A percentile compares a stretch with the other conserved stretches of the same genome.
phyloP scores from a whole-genome alignment of 805 yeast genomes.

The Tetrapisispora taiwanensis region DNA sequence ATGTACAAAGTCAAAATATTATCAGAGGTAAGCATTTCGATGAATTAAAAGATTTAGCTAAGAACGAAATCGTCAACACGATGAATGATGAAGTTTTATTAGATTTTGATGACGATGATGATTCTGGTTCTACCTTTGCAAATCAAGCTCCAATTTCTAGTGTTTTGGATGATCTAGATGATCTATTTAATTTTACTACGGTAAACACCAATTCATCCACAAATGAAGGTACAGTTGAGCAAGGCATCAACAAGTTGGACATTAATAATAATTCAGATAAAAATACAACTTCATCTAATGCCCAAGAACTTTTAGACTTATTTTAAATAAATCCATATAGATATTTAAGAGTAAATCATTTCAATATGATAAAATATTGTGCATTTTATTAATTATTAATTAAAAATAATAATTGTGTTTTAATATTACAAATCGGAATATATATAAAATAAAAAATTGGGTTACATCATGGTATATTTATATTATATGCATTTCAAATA shows the following conservation, averaged over 20 bases:
- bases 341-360: slow-evolving; percentile 1
- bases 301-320: slow-evolving; percentile 24
- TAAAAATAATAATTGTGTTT: no score
- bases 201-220: slow-evolving; percentile 4
- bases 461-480: no score
- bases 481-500: neutral
- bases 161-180: slow-evolving; percentile 66
- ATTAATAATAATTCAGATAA: neutral
- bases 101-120: slow-evolving; percentile 69
- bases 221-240: neutral
- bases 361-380: neutral
- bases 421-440: neutral
- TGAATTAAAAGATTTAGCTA: slow-evolving; percentile 70
- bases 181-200: slow-evolving; percentile 43
- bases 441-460: no score
- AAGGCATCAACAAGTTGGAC: slow-evolving; percentile 2
- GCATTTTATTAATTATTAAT: neutral
- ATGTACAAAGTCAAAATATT: slow-evolving; percentile 27
- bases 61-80: slow-evolving; percentile 56
- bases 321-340: slow-evolving; percentile 10
- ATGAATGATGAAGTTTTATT: slow-evolving; percentile 70
- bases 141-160: slow-evolving; percentile 19
- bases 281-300: slow-evolving; percentile 8
- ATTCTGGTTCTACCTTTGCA: slow-evolving; percentile 10
- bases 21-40: slow-evolving; percentile 50